Percentiles rank a stretch among this genome's conserved stretches.
Conservation (phyloP, 2,329 filamentous ascomycete species). For the Penicillium hesseltinei region DNA sequence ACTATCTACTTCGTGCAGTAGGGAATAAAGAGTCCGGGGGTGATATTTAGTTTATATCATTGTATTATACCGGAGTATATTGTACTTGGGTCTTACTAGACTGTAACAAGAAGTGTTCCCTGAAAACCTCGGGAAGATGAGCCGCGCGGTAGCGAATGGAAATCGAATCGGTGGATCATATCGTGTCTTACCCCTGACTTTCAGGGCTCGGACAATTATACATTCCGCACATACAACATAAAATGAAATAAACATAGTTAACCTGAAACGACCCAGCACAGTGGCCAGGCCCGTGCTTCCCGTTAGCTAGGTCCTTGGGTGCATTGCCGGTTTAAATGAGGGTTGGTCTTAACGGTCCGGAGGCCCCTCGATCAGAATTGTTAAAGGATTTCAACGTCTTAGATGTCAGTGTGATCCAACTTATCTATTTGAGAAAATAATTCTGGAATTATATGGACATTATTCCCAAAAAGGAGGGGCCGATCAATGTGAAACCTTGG, state of each 20-base stretch:
- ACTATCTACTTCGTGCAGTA: not conserved
- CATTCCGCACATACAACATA: not conserved
- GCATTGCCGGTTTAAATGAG: conserved; percentile 14
- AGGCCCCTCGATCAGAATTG: not conserved
- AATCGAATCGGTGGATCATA: conserved; percentile 6
- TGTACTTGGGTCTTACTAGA: not conserved
- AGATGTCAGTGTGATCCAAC: not conserved
- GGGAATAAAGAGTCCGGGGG: not conserved
- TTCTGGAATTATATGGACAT: not conserved
- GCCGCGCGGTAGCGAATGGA: conserved; percentile 22
- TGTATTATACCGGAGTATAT: not conserved
- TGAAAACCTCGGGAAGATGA: conserved; percentile 20
- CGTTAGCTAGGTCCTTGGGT: conserved; percentile 19
- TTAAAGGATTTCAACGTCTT: not conserved
- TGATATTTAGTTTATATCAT: not conserved
- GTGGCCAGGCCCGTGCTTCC: conserved; percentile 32
- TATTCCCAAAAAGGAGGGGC: not conserved
- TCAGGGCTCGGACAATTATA: not conserved
- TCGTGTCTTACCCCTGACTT: not conserved
- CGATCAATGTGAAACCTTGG: not conserved
- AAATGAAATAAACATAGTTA: conserved; percentile 9
- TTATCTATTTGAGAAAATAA: not conserved
- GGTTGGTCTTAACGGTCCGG: conserved; percentile 9
- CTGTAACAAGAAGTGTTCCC: not conserved
- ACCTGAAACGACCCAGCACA: conserved; percentile 32